Base-by-base conservation (phyloP, 345 rosid species). In the Eucalyptus cloeziana region DNA sequence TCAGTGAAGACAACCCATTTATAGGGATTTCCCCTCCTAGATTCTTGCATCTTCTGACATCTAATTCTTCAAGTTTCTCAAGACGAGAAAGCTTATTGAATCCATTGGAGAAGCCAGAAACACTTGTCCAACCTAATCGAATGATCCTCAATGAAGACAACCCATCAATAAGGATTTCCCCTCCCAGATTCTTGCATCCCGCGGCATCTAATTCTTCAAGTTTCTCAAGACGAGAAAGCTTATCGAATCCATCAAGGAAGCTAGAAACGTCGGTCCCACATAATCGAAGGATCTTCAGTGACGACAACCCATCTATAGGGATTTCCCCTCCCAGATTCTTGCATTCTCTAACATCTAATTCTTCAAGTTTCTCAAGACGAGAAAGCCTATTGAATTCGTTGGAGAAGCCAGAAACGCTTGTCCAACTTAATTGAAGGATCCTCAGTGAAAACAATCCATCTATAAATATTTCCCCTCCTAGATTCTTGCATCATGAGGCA, bases 221-320 rank as follows among this genome's bases (percentile, higher is more conserved):
- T 40, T 40, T 40, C 40, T 40, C 40, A 40, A 40, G 40, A 40
- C 40, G 40, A 40, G 40, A 40, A 40, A 40, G 40, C 40, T 64
- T n/a, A 64, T n/a, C 3, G 3, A 64, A 64, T 30, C 8, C 17
- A 7, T n/a, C 4, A 3, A 19, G 16, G 37, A 64, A 64, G 71
- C 8, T 4, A 2, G 71, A 64, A 64, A 64, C 1, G 19, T 19
- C 0, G 13, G 71, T 30, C 17, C 2, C 7, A 30, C 37, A 2
- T 64, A 64, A 64, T 13, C 9, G 71, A 64, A 64, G 71, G 37
- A 64, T 64, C 71, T 7, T 64, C 17, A 64, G 9, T 30, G 71
- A 64, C 30, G 71, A 64, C 71, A 64, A 64, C 10, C 17, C 37
- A 30, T 64, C 71, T n/a, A 64, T 30, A 11, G 1, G 71, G 1